phyloP scores from a whole-genome alignment of 1,139 yeast genomes.

The Pichia sp. region DNA sequence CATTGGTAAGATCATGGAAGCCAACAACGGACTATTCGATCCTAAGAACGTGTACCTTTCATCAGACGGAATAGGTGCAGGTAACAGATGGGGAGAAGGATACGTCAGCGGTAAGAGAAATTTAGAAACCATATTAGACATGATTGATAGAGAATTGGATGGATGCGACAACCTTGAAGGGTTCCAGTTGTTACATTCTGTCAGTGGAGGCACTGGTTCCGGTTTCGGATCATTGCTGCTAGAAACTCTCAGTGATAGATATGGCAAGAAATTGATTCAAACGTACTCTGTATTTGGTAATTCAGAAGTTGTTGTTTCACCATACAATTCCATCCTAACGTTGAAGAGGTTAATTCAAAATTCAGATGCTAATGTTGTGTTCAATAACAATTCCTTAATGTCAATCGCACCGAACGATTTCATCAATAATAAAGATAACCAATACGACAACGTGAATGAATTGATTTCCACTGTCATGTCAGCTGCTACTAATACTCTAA shows the following conservation, averaged over 20 bases:
- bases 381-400: slow-evolving; percentile 85
- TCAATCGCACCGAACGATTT: slow-evolving; percentile 58
- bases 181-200: slow-evolving; percentile 88
- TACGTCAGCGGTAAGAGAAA: slow-evolving; percentile 71
- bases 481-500: slow-evolving; percentile 77
- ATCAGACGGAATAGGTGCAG: slow-evolving; percentile 86
- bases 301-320: slow-evolving; percentile 96
- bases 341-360: slow-evolving; percentile 76
- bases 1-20: slow-evolving; percentile 51
- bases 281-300: slow-evolving; percentile 87
- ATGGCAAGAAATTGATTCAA: slow-evolving; percentile 76
- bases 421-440: slow-evolving; percentile 37
- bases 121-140: slow-evolving; percentile 70
- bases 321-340: slow-evolving; percentile 85
- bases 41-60: slow-evolving; percentile 82
- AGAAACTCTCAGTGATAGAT: slow-evolving; percentile 78
- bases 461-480: slow-evolving; percentile 84
- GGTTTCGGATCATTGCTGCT: slow-evolving; percentile 86
- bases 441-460: slow-evolving; percentile 78
- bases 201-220: slow-evolving; percentile 99
- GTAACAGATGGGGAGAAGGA: slow-evolving; percentile 95
- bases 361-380: slow-evolving; percentile 84
- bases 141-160: slow-evolving; percentile 89
- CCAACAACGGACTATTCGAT: slow-evolving; percentile 61
- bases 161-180: slow-evolving; percentile 89